Evolutionary conservation across 164 flowering plant species (phyloP).

Genomic region (Vitis rotundifolia): DNA sequence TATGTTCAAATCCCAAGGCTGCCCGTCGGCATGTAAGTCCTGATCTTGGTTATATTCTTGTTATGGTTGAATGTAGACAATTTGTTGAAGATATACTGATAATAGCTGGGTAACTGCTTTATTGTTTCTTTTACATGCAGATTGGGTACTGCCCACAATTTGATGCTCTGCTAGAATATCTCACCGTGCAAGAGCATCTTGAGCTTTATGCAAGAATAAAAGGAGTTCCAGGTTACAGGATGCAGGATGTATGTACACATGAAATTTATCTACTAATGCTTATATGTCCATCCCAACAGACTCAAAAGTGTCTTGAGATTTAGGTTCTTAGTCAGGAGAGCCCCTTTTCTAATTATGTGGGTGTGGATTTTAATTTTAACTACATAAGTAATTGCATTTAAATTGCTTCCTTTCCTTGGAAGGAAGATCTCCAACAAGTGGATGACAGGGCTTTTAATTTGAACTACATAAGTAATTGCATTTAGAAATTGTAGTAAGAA

Average conservation of each 20-base stretch:
- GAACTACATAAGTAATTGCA: not conserved
- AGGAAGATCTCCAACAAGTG: too few species aligned
- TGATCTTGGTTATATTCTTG: slow-evolving; percentile 5
- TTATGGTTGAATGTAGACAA: not conserved
- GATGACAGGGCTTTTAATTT: not conserved
- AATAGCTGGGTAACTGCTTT: slow-evolving; percentile 2
- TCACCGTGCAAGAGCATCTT: slow-evolving; percentile 91
- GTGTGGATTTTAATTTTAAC: not conserved
- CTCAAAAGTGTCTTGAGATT: not conserved
- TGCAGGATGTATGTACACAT: slow-evolving; percentile 56
- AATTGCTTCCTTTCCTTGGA: too few species aligned
- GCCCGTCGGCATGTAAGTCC: slow-evolving; percentile 74
- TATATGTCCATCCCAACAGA: not conserved
- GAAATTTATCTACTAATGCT: too few species aligned
- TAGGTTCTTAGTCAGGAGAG: not conserved
- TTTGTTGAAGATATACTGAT: slow-evolving; percentile 3
- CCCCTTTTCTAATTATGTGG: not conserved
- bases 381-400: not conserved
- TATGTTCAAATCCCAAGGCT: slow-evolving; percentile 77
- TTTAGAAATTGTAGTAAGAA: not conserved
- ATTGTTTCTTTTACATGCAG: slow-evolving; percentile 33
- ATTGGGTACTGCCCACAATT: slow-evolving; percentile 98
- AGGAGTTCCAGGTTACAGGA: slow-evolving; percentile 70
- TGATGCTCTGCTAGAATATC: slow-evolving; percentile 83
- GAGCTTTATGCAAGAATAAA: slow-evolving; percentile 96